Conservation (phyloP, 345 rosid species). For the Raphanus sativus region DNA sequence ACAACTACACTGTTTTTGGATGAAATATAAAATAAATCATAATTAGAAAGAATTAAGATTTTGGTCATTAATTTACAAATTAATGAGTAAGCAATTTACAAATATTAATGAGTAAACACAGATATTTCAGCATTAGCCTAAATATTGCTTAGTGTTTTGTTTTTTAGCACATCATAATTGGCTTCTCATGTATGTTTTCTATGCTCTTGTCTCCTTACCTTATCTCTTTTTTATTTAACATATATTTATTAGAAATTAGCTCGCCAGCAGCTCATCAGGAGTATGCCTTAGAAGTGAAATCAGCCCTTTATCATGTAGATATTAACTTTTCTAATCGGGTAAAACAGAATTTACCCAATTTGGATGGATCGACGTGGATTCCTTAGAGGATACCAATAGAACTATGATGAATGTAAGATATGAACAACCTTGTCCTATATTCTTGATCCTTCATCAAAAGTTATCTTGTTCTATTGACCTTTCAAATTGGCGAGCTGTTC, state of each 20-base stretch:
- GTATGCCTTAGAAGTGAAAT: not conserved
- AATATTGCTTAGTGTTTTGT: not conserved
- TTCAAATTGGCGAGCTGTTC: too few species aligned
- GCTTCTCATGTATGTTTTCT: not conserved
- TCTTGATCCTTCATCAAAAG: not conserved
- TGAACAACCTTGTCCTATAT: not conserved
- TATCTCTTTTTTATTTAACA: not conserved
- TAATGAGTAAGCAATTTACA: not conserved
- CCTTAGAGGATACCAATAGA: not conserved
- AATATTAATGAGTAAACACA: not conserved
- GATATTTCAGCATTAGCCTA: not conserved
- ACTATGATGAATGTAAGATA: not conserved
- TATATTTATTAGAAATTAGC: not conserved
- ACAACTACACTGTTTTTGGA: not conserved
- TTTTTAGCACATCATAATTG: not conserved
- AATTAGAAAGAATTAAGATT: not conserved
- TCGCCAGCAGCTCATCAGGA: not conserved
- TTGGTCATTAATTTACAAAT: not conserved
- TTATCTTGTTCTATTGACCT: too few species aligned
- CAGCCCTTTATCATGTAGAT: not conserved
- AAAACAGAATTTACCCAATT: not conserved
- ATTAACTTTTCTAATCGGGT: not conserved
- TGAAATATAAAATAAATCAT: not conserved
- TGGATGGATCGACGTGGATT: not conserved
- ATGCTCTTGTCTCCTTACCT: not conserved